Percentiles rank a stretch among this genome's conserved stretches.
phyloP scores from a whole-genome alignment of 768 basidiomycete species.

The Agrocybe pediades region DNA sequence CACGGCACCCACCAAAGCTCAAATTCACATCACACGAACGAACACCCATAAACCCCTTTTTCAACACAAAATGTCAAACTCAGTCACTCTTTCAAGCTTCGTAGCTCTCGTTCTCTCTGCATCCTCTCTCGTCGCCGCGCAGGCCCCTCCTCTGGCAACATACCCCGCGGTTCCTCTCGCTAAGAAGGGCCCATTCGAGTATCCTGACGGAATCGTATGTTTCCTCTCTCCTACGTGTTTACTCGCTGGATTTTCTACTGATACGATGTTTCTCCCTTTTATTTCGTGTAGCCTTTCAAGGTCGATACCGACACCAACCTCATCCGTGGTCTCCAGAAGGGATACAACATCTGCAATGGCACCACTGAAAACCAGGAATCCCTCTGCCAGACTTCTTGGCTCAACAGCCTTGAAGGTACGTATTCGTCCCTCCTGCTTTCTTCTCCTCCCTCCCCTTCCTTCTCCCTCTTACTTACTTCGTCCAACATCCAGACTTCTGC shows the following conservation, averaged over 20 bases:
- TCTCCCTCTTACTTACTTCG: not conserved
- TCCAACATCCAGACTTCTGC: slow-evolving; percentile 63
- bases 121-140: not conserved
- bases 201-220: slow-evolving; percentile 41
- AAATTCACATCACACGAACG: not conserved
- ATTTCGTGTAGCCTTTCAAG: slow-evolving; percentile 32
- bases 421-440: not conserved
- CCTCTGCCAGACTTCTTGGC: slow-evolving; percentile 59
- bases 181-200: slow-evolving; percentile 37
- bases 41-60: not conserved
- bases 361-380: slow-evolving; percentile 64
- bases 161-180: slow-evolving; percentile 43
- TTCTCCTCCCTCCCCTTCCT: not conserved
- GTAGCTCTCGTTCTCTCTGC: not conserved
- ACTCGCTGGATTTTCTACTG: not conserved
- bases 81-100: slow-evolving; percentile 1
- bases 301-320: slow-evolving; percentile 36
- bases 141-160: slow-evolving; percentile 13
- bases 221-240: not conserved
- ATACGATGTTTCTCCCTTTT: not conserved
- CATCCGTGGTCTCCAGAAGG: slow-evolving; percentile 46
- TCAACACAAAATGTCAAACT: not conserved
- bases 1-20: not conserved
- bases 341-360: slow-evolving; percentile 70
- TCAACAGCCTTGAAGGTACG: slow-evolving; percentile 53